Base-by-base conservation (phyloP, 768 basidiomycete species). In the Tephrocybe sp. region DNA sequence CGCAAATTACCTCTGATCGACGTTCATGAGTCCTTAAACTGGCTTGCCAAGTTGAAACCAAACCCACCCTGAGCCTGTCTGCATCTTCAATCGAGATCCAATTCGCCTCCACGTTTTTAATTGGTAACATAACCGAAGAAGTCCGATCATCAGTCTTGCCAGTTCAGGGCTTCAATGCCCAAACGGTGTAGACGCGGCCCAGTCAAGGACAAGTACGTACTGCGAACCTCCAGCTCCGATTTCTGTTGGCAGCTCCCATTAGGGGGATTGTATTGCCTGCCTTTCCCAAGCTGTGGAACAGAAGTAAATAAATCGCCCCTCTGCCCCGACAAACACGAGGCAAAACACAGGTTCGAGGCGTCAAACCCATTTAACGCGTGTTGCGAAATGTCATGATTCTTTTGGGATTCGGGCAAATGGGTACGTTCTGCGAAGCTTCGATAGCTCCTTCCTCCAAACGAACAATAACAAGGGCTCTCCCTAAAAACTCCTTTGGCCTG, bases 381-480 rank as follows among this genome's bases (percentile, higher is more conserved):
- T 68, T 65, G 59, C 50, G 57, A 62, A 64, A 66, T 57, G 61
- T 50, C 57, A 57, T 26, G 34, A 56, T 48, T 52, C 56, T 48
- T 54, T 49, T 57, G 45, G 50, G 54, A 58, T 58, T 60, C 62
- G 64, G 68, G 57, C 51, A 45, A 58, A 58, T 51, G 56, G 60
- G 56, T 54, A 59, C 57, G 56, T 57, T 59, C 55, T 63, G 64
- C 62, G 60, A 71, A 67, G 62, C 62, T 67, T 67, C 62, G 52
- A 37, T 53, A 49, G 55, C 52, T 59, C 55, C 50, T 60, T 58
- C 59, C 20, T 17, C 62, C 58, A 56, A 66, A 65, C 60, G 62
- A 69, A 72, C 67, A 70, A 72, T 64, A 72, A 71, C 67, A 71
- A 65, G 64, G n/a, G 44, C 63, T 69, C 65, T 68, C 64, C 62